Percentiles rank a stretch among this genome's conserved stretches.
Evolutionary conservation across 306 rosid species (phyloP).

Genomic region (Ormosia emarginata): DNA sequence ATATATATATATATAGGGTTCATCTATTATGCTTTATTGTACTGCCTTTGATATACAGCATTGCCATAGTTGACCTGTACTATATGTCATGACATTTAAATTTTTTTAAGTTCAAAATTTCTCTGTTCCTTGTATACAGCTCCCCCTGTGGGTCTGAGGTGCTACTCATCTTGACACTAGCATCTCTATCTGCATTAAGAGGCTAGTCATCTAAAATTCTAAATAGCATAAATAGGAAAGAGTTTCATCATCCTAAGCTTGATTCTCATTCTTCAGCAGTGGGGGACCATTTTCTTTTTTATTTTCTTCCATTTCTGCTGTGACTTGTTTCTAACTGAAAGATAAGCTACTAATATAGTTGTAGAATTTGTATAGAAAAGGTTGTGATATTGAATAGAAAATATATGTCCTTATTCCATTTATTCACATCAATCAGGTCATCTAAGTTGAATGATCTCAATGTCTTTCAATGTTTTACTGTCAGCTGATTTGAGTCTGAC

Average conservation of each 20-base stretch:
- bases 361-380: not conserved
- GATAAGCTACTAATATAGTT: not conserved
- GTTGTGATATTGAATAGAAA: not conserved
- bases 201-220: too few relatives aligned
- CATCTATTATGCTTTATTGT: not conserved
- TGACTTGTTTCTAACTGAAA: not conserved
- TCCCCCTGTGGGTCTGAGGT: too few relatives aligned
- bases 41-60: not conserved
- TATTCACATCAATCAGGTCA: not conserved
- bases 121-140: too few relatives aligned
- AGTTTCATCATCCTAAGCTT: not conserved
- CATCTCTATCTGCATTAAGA: too few relatives aligned
- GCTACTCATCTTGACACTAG: too few relatives aligned
- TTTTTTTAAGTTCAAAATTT: too few relatives aligned
- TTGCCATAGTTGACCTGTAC: not conserved
- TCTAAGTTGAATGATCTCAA: slow-evolving; percentile 1
- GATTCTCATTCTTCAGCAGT: not conserved
- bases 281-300: not conserved
- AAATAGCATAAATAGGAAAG: not conserved
- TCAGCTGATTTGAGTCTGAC: not conserved
- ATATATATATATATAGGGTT: too few relatives aligned
- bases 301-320: not conserved
- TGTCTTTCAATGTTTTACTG: not conserved
- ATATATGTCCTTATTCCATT: not conserved
- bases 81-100: not conserved